phyloP scores from a whole-genome alignment of 139 green algal species.

The Chlorella sp. region DNA sequence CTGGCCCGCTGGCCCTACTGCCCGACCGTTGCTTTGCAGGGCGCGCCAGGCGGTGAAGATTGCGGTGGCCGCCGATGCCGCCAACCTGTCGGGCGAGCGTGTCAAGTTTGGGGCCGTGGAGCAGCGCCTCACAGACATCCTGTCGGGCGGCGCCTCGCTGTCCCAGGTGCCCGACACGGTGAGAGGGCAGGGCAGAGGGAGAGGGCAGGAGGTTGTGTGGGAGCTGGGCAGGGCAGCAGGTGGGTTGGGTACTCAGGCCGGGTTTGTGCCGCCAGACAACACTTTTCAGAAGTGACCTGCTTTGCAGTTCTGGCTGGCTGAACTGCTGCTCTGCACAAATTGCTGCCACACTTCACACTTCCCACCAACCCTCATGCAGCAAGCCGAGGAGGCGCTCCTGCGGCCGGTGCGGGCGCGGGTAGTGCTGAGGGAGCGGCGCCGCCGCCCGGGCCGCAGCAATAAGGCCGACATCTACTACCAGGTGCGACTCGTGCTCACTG shows the following conservation, averaged over 20 bases:
- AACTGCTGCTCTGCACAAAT: neutral
- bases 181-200: no score
- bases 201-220: no score
- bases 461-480: neutral
- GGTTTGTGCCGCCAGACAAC: no score
- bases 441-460: neutral
- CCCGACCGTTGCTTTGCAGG: neutral
- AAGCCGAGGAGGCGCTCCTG: slow-evolving; percentile 18
- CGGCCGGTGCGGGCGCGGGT: neutral
- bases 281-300: no score
- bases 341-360: no score
- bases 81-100: neutral
- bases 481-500: neutral
- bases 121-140: slow-evolving; percentile 3
- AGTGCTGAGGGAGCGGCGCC: slow-evolving; percentile 1
- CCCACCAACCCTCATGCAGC: neutral
- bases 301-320: no score
- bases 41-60: slow-evolving; percentile 22
- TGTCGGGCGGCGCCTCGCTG: slow-evolving; percentile 12
- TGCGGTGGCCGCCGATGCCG: slow-evolving; percentile 9
- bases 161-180: slow-evolving; percentile 34
- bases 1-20: neutral
- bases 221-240: no score
- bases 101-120: slow-evolving; percentile 34
- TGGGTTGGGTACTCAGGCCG: no score